Evolutionary conservation across 1,284 basidiomycete species (phyloP), one percentile per base, ranked within the genome.

Genomic region (Waitea zeae): DNA sequence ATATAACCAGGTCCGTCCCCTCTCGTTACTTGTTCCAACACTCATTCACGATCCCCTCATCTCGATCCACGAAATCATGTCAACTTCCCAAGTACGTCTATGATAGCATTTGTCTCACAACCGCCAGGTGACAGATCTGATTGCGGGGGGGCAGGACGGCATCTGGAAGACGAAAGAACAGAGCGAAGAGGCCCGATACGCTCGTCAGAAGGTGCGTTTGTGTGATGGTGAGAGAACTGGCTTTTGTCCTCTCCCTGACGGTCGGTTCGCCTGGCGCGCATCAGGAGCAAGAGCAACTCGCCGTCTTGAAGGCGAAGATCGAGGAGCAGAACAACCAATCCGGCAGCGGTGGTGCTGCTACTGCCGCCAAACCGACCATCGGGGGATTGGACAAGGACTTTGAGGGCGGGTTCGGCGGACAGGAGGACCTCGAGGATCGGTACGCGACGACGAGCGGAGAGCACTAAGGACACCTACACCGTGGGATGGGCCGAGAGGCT

Each of bases 371-470:
- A n/a, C n/a, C n/a, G n/a, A 37, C 34, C 17, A 26, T n/a, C n/a
- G n/a, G n/a, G n/a, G n/a, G n/a, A n/a, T n/a, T n/a, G n/a, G 48
- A 56, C 36, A 42, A 35, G 17, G 52, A 59, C 39, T 58, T 61
- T 32, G 64, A 66, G 48, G 61, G 57, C 28, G 64, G 63, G 12
- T 63, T 54, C 38, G 62, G 62, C 17, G 63, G 62, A 2, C 61
- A 61, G 43, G 62, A 64, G 43, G 61, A 64, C 24, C 49, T 64
- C 11, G 59, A 67, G 43, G 64, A 65, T 46, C 54, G 61, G 20
- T 62, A 64, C 37, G 61, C 61, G 3, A 67, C 61, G 1, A 64
- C 63, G 3, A 49, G 48, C 33, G 61, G 64, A 12, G 62, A 63
- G 42, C 61, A 67, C 41, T 36, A 17, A 31, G 4, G 14, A 28